A percentile compares a stretch with the other conserved stretches of the same genome.
Evolutionary conservation across 2,329 filamentous ascomycete genomes (phyloP).

Genomic region (Fusarium ambrosium): DNA sequence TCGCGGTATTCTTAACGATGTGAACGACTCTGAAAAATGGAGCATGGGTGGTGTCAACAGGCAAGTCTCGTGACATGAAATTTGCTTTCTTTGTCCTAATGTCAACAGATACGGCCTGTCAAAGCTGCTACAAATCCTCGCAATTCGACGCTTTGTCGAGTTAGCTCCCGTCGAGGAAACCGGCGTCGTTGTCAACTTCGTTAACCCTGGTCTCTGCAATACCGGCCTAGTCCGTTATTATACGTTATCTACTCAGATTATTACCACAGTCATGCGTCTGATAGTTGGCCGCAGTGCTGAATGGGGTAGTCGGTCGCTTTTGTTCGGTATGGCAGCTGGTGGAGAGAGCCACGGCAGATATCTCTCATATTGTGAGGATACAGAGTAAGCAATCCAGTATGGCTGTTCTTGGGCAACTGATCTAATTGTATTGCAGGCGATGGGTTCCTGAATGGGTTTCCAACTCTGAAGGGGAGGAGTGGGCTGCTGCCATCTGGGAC

Average conservation of each 20-base stretch:
- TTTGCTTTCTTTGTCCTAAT: neutral
- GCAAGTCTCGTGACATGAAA: neutral
- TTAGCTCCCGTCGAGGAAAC: slow-evolving; percentile 2
- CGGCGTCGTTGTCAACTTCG: neutral
- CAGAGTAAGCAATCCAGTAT: neutral
- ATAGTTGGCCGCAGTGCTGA: slow-evolving; percentile 1
- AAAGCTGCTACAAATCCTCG: neutral
- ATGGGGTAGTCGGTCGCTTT: slow-evolving; percentile 1
- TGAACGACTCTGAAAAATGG: neutral
- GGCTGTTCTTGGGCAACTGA: neutral
- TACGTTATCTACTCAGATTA: neutral
- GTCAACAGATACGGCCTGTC: neutral
- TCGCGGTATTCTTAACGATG: neutral
- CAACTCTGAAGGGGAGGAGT: neutral
- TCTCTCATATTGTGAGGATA: slow-evolving; percentile 2
- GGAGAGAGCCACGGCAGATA: neutral
- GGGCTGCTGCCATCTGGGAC: neutral
- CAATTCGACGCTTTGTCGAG: neutral
- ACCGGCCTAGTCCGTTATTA: neutral
- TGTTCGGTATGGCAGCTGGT: neutral
- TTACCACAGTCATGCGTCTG: neutral
- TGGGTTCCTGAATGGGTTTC: slow-evolving; percentile 3
- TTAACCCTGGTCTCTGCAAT: slow-evolving; percentile 2
- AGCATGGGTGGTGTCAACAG: slow-evolving; percentile 1
- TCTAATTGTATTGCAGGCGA: neutral